Percentiles rank a stretch among this genome's conserved stretches.
Evolutionary conservation across 1,139 yeast species (phyloP).

Genomic region (Zygoascus hellenicus): DNA sequence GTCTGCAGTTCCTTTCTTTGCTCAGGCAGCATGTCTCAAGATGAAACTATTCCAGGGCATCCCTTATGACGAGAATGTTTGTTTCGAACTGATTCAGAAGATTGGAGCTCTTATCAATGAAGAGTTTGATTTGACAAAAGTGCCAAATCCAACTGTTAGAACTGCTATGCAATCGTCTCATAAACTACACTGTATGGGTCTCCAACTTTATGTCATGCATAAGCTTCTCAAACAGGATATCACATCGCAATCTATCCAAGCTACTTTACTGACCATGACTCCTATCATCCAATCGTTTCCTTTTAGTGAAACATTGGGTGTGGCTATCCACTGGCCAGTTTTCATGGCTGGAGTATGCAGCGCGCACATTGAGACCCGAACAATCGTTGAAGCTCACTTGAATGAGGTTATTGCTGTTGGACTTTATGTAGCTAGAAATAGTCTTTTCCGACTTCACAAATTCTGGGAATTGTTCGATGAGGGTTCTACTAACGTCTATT

Average conservation of each 20-base stretch:
- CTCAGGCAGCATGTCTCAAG: conserved; percentile 11
- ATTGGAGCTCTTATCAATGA: conserved; percentile 13
- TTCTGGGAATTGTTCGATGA: conserved; percentile 20
- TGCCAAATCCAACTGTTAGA: conserved; percentile 8
- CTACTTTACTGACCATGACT: conserved; percentile 8
- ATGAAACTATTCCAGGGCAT: conserved; percentile 9
- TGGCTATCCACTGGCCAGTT: conserved; percentile 20
- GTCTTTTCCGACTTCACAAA: conserved; percentile 18
- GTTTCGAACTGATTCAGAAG: conserved; percentile 10
- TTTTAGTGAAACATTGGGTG: conserved; percentile 19
- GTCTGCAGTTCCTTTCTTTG: conserved; percentile 16
- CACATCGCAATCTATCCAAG: conserved; percentile 9
- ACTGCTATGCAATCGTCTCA: conserved; percentile 15
- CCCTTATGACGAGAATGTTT: neutral
- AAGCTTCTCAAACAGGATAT: conserved; percentile 9
- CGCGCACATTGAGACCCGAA: conserved; percentile 20
- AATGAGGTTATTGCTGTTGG: conserved; percentile 17
- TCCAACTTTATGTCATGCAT: conserved; percentile 13
- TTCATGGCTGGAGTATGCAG: conserved; percentile 20
- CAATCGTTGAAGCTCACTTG: conserved; percentile 17
- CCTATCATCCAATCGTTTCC: conserved; percentile 15
- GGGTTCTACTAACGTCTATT: conserved; percentile 11
- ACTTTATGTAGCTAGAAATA: conserved; percentile 20
- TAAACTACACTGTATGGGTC: conserved; percentile 15
- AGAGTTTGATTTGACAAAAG: conserved; percentile 9